Percentiles rank a stretch among this genome's conserved stretches.
Conservation (phyloP, 371 early-diverging fungal species). For the Mucor velutinosus region DNA sequence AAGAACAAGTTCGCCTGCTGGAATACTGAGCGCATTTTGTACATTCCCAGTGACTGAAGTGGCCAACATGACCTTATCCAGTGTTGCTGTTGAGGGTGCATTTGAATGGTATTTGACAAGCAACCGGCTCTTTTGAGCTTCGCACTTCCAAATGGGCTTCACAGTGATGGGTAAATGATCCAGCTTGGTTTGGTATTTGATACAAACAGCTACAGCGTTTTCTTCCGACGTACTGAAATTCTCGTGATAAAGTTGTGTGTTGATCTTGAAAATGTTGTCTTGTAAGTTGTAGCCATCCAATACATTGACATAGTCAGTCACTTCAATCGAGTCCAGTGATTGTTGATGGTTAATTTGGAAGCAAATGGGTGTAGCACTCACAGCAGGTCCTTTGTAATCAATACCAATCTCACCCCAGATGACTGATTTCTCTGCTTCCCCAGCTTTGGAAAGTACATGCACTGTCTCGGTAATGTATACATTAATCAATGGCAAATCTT, state of each 20-base stretch:
- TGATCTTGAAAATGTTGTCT: conserved; percentile 33
- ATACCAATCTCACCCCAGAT: conserved; percentile 55
- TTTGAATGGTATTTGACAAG: conserved; percentile 54
- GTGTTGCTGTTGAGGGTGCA: not conserved
- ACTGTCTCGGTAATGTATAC: conserved; percentile 50
- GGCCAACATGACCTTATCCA: conserved; percentile 49
- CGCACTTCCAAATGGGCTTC: conserved; percentile 63
- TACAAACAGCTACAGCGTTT: conserved; percentile 18
- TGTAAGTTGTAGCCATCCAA: conserved; percentile 18
- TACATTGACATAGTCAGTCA: conserved; percentile 25
- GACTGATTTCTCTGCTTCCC: conserved; percentile 41
- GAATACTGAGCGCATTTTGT: conserved; percentile 53
- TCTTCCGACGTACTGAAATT: conserved; percentile 27
- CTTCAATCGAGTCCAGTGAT: conserved; percentile 28
- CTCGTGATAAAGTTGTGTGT: conserved; percentile 28
- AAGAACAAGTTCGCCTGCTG: conserved; percentile 55
- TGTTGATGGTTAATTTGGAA: conserved; percentile 39
- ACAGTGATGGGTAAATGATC: conserved; percentile 40
- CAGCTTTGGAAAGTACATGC: conserved; percentile 43
- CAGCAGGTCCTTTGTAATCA: conserved; percentile 32
- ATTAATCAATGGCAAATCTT: conserved; percentile 24
- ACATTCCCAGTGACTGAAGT: conserved; percentile 53
- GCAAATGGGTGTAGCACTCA: conserved; percentile 32
- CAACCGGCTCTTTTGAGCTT: conserved; percentile 52
- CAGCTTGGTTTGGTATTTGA: conserved; percentile 50